phyloP scores from a whole-genome alignment of 306 rosid species.

The Argentina anserina region DNA sequence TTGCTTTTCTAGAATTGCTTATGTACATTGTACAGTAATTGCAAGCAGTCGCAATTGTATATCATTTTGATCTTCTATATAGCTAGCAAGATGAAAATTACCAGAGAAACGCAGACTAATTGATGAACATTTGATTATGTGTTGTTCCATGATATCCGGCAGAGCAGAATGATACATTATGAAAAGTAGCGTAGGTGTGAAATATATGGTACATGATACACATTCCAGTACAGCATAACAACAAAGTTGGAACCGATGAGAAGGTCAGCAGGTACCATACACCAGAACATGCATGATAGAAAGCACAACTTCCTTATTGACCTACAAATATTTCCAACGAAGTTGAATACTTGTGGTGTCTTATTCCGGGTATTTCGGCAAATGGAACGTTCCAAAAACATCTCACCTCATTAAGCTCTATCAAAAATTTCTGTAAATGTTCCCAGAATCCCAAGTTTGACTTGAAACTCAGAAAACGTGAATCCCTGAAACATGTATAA shows the following conservation, averaged over 20 bases:
- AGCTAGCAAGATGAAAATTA: background rate
- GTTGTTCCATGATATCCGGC: background rate
- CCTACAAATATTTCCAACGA: conserved; percentile 5
- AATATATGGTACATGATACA: background rate
- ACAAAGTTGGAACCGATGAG: conserved; percentile 12
- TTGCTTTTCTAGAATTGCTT: background rate
- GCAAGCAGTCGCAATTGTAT: background rate
- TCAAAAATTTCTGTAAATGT: conserved; percentile 1
- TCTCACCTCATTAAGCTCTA: conserved; percentile 6
- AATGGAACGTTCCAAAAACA: background rate
- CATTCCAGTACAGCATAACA: conserved; percentile 7
- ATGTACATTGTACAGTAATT: background rate
- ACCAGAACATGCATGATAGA: background rate
- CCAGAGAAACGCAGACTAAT: background rate
- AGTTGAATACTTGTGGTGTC: background rate
- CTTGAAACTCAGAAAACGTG: background rate
- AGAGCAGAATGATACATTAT: background rate
- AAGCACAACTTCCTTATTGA: conserved; percentile 13
- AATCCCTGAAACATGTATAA: background rate
- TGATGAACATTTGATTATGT: background rate
- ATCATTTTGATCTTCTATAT: background rate
- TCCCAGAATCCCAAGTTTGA: background rate
- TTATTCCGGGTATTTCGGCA: conserved; percentile 3
- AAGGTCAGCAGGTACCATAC: background rate
- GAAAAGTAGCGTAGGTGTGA: background rate